phyloP scores from a whole-genome alignment of 371 early-diverging fungal species.

The Mucor racemosus region DNA sequence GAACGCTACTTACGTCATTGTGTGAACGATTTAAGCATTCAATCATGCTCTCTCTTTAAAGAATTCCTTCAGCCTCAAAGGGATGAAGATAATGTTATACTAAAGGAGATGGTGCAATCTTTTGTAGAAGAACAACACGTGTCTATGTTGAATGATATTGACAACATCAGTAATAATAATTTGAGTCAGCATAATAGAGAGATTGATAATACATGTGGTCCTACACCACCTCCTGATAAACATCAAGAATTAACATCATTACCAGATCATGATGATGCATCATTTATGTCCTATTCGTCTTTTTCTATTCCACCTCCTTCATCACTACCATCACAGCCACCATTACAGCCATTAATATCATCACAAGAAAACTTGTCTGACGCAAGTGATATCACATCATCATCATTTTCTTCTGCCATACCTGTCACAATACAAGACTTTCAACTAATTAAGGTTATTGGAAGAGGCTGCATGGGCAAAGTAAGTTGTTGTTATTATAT shows the following conservation, averaged over 20 bases:
- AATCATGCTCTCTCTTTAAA: conserved; percentile 46
- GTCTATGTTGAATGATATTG: neutral
- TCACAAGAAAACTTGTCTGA: neutral
- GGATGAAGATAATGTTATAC: conserved; percentile 43
- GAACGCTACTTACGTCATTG: conserved; percentile 49
- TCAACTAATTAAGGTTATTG: conserved; percentile 57
- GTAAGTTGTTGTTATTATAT: conserved; percentile 12
- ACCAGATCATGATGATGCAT: conserved; percentile 6
- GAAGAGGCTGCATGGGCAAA: conserved; percentile 61
- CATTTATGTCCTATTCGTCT: conserved; percentile 14
- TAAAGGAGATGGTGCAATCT: conserved; percentile 30
- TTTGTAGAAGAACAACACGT: conserved; percentile 29
- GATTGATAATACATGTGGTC: neutral
- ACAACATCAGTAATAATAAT: conserved; percentile 4
- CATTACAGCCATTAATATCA: neutral
- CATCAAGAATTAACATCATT: neutral
- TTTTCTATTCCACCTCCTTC: conserved; percentile 9
- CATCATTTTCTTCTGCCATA: conserved; percentile 8
- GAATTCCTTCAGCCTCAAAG: conserved; percentile 54
- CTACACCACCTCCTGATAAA: conserved; percentile 16
- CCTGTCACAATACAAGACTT: conserved; percentile 49
- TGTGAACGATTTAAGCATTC: conserved; percentile 37
- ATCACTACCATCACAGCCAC: neutral
- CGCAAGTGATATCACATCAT: conserved; percentile 4
- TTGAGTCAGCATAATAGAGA: conserved; percentile 1